Percentiles rank a stretch among this genome's conserved stretches.
Evolutionary conservation across 192 early-diverging fungal genomes (phyloP).

Genomic region (Umbelopsis sp.): DNA sequence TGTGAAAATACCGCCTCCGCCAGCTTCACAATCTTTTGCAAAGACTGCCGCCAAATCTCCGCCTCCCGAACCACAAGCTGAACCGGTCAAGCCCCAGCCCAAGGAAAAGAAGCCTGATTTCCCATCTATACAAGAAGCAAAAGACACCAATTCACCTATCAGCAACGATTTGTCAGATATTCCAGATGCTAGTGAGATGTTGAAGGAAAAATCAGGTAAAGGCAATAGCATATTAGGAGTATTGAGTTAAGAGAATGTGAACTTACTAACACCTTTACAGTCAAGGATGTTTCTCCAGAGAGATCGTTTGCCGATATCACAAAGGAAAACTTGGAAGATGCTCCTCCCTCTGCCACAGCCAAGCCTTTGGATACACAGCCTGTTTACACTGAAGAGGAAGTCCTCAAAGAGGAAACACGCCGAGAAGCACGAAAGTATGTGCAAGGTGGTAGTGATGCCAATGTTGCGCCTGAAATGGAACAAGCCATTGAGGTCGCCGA

Average conservation of each 20-base stretch:
- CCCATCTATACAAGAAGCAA: conserved; percentile 5
- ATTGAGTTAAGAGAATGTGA: background rate
- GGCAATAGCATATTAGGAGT: background rate
- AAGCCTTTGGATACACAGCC: conserved; percentile 27
- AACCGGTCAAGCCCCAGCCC: background rate
- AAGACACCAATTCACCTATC: background rate
- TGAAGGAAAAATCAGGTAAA: background rate
- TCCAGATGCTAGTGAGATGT: background rate
- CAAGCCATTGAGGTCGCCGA: conserved; percentile 21
- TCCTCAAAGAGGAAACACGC: conserved; percentile 17
- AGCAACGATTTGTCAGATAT: conserved; percentile 4
- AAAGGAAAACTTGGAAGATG: conserved; percentile 22
- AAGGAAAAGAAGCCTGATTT: conserved; percentile 1
- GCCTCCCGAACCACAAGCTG: conserved; percentile 3
- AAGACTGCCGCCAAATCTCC: conserved; percentile 33
- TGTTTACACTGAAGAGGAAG: conserved; percentile 31
- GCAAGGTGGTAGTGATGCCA: conserved; percentile 18
- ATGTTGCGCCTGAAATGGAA: conserved; percentile 19
- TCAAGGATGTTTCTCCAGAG: background rate
- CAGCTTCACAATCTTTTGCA: conserved; percentile 30
- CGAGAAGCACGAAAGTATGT: conserved; percentile 28
- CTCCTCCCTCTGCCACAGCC: conserved; percentile 27
- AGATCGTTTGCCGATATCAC: conserved; percentile 35
- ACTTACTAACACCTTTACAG: background rate
- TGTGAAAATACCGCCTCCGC: conserved; percentile 31